These are phyloP conservation scores for Epichloe baconii DNA, from an alignment of 2,329 filamentous ascomycete species.

Conservation along the genomic window DNA sequence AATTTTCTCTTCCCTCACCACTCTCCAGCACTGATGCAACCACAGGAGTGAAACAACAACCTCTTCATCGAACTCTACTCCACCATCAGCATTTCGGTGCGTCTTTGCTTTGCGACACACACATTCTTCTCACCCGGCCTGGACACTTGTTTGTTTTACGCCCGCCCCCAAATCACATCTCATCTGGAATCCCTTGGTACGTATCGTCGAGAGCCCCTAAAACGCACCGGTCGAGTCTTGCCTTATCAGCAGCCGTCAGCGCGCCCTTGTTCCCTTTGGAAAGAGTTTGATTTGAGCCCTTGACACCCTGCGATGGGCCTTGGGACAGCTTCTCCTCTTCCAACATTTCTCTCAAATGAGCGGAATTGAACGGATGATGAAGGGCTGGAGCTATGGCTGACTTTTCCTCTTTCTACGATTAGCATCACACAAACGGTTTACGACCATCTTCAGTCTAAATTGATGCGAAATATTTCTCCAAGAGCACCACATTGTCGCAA, in stretches of 20 bases:
- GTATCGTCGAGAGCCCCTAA: neutral
- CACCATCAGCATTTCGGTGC: neutral
- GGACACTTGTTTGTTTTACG: neutral
- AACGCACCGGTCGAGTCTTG: neutral
- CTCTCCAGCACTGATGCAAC: neutral
- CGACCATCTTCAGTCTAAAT: neutral
- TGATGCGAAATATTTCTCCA: neutral
- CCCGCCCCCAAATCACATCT: neutral
- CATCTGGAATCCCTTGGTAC: neutral
- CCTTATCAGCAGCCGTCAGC: too few species aligned
- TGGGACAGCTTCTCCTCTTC: neutral
- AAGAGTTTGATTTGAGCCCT: too few species aligned
- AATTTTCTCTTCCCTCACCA: neutral
- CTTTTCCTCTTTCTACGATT: neutral
- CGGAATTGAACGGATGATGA: neutral
- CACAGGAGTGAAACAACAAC: neutral
- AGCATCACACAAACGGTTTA: neutral
- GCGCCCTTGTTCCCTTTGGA: neutral
- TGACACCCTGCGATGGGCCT: neutral
- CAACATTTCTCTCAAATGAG: neutral
- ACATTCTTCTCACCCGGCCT: neutral
- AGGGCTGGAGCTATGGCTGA: neutral
- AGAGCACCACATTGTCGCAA: constrained; percentile 22
- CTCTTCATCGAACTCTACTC: neutral
- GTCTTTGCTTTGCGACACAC: constrained; percentile 2